Evolutionary conservation across 768 basidiomycete genomes (phyloP), one percentile per base, ranked within the genome.

Genomic region (Amanita inopinata): DNA sequence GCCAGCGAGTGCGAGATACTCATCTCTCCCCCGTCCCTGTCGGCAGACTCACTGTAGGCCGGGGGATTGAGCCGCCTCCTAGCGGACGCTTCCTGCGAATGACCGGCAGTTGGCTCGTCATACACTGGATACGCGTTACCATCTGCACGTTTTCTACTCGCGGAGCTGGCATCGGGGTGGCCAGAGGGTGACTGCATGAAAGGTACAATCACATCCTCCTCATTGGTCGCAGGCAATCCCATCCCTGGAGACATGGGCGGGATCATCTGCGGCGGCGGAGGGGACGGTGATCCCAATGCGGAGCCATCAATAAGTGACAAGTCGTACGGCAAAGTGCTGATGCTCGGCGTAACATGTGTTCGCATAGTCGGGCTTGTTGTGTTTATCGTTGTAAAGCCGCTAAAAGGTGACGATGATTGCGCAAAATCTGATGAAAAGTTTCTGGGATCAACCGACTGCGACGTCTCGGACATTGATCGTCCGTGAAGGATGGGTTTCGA

Each of bases 11-110:
- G 9, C n/a, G 31, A 40, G 27, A n/a, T n/a, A n/a, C 41, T 23
- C 20, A 42, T n/a, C 17, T 44, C 43, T 14, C 43, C 43, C 14
- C 24, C 25, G 9, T 17, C 31, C 2, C 4, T 11, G 19, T 24
- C 22, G 25, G 33, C 34, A 3, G 34, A 28, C 34, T 44, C 43
- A n/a, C 17, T 36, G 14, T 44, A 44, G 6, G 27, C 33, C 8
- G 43, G 43, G 2, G 43, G 43, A 22, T 44, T 44, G 12, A 44
- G 12, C 15, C 43, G 43, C n/a, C 25, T 22, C 20, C 43, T 36
- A 5, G 34, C 14, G 34, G 14, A 8, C 17, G 15, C 10, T 11
- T 37, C 18, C 10, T 19, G 9, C 11, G 17, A 18, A 17, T 27
- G 17, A 4, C 15, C 27, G 15, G 5, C 25, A 22, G n/a, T 31